phyloP scores from a whole-genome alignment of 1,284 basidiomycete genomes.

The Lignosus rhinocerotis region DNA sequence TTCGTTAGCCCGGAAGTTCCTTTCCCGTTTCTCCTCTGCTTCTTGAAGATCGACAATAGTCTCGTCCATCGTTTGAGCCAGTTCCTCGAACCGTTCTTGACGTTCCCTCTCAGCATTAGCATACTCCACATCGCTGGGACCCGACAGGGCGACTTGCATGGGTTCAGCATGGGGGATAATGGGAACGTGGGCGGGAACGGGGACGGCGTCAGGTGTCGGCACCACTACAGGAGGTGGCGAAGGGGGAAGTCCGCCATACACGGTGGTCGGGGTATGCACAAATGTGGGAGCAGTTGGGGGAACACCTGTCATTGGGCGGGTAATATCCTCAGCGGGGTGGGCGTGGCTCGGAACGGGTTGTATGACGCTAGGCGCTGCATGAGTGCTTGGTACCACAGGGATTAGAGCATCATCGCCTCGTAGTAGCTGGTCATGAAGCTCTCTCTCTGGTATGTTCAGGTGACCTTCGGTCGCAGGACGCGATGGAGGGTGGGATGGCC shows the following conservation, averaged over 20 bases:
- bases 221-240: not conserved
- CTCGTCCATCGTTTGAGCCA: conserved; percentile 49
- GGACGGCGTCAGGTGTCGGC: not conserved
- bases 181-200: not conserved
- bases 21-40: conserved; percentile 61
- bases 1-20: conserved; percentile 62
- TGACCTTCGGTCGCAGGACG: no score
- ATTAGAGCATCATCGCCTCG: no score
- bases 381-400: no score
- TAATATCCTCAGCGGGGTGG: not conserved
- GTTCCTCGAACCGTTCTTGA: conserved; percentile 54
- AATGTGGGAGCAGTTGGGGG: not conserved
- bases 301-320: not conserved
- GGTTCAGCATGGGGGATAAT: not conserved
- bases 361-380: no score
- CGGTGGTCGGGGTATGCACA: not conserved
- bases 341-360: no score
- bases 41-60: conserved; percentile 49
- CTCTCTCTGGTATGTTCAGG: no score
- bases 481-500: no score
- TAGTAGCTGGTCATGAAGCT: no score
- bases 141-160: conserved; percentile 20
- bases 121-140: conserved; percentile 38
- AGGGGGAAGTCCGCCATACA: no score
- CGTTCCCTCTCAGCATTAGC: conserved; percentile 54